phyloP scores from a whole-genome alignment of 1,139 yeast species.

The Geotrichum macrosporum region DNA sequence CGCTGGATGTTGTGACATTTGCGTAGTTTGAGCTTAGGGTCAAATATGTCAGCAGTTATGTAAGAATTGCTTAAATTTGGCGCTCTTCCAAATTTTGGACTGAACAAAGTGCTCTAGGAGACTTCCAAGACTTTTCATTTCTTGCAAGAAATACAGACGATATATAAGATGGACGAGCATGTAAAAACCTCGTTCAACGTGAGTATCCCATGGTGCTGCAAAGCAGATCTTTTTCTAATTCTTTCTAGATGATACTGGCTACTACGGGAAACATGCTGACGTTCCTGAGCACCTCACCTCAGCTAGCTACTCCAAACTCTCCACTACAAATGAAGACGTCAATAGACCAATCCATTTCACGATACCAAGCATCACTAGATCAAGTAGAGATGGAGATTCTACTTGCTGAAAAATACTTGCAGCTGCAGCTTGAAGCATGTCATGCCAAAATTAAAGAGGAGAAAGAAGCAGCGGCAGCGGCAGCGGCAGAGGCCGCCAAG shows the following conservation, averaged over 20 bases:
- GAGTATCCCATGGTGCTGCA: background rate
- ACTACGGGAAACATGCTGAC: constrained; percentile 18
- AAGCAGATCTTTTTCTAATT: background rate
- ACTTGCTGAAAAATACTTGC: constrained; percentile 9
- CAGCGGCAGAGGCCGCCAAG: background rate
- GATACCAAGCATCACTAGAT: constrained; percentile 16
- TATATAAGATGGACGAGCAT: constrained; percentile 6
- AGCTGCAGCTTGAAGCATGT: background rate
- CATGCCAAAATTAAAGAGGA: background rate
- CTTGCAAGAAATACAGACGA: background rate
- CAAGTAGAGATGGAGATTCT: constrained; percentile 16
- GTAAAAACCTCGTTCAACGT: constrained; percentile 7
- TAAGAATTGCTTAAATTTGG: too few relatives aligned
- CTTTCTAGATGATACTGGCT: constrained; percentile 10
- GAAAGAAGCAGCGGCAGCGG: constrained; percentile 1
- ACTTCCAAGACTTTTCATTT: too few relatives aligned
- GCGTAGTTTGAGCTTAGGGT: constrained; percentile 3
- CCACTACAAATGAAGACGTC: constrained; percentile 15
- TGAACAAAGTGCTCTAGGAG: too few relatives aligned
- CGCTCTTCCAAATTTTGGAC: too few relatives aligned
- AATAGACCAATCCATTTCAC: constrained; percentile 15
- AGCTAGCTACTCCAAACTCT: constrained; percentile 16
- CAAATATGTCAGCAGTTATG: background rate
- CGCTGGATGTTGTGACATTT: constrained; percentile 4
- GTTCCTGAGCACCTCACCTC: constrained; percentile 16